Percentiles rank a stretch among this genome's conserved stretches.
Conservation (phyloP, 495 filamentous ascomycete genomes). For the Talaromyces wortmannii region DNA sequence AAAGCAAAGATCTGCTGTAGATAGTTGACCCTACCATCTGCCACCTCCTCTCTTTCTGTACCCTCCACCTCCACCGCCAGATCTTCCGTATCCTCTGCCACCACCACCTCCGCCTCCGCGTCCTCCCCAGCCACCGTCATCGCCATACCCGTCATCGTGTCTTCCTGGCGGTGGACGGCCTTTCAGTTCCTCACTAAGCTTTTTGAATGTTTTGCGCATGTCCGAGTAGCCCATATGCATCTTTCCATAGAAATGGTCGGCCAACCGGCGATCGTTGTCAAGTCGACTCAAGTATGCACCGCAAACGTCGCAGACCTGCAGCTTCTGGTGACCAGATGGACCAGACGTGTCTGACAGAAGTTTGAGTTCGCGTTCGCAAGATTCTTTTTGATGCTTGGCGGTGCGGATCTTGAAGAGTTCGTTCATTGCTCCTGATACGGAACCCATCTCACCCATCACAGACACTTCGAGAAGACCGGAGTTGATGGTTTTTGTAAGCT, state of each 20-base stretch:
- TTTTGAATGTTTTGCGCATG: slow-evolving; percentile 88
- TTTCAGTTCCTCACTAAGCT: slow-evolving; percentile 79
- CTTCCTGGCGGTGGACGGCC: slow-evolving; percentile 58
- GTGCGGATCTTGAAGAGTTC: slow-evolving; percentile 81
- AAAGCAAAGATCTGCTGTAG: not conserved
- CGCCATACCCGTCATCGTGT: slow-evolving; percentile 33
- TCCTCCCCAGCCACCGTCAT: slow-evolving; percentile 44
- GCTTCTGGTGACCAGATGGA: slow-evolving; percentile 90
- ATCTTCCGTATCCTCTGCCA: slow-evolving; percentile 23
- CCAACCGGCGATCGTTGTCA: slow-evolving; percentile 88
- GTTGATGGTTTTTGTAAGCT: slow-evolving; percentile 72
- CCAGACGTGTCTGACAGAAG: slow-evolving; percentile 85
- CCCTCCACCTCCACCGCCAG: slow-evolving; percentile 29
- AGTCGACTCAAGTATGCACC: slow-evolving; percentile 85
- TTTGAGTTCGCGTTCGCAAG: slow-evolving; percentile 85
- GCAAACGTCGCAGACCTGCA: slow-evolving; percentile 98
- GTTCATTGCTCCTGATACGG: slow-evolving; percentile 71
- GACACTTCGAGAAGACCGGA: slow-evolving; percentile 78
- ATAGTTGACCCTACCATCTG: slow-evolving; percentile 3
- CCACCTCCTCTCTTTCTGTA: slow-evolving; percentile 32
- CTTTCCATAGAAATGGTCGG: slow-evolving; percentile 98
- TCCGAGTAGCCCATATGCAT: slow-evolving; percentile 98
- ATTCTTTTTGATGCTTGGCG: slow-evolving; percentile 74
- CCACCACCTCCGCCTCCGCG: slow-evolving; percentile 49
- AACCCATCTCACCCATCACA: slow-evolving; percentile 74